Evolutionary conservation across 2,329 filamentous ascomycete species (phyloP), one percentile per base, ranked within the genome.

Genomic region (Phyllosticta paracitricarpa): DNA sequence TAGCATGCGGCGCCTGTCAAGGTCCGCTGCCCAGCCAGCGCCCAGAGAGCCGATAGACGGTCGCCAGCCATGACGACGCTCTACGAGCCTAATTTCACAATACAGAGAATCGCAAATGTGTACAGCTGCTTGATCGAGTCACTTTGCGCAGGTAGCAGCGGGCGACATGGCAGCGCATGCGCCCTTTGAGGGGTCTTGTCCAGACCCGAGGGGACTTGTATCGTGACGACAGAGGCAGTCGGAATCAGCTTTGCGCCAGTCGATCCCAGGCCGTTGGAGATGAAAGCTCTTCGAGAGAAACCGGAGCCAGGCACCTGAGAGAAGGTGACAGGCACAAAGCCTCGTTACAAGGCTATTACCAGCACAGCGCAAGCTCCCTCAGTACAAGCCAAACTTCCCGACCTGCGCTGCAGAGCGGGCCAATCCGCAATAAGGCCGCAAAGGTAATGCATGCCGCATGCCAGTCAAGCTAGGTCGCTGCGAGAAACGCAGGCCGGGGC

Each of bases 391-490:
- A 63, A 56, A 63, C 55, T 59, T 62, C 59, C 54, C 59, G 62
- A 61, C 40, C n/a, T n/a, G 59, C 59, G 56, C 62, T 61, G 56
- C 62, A 40, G 56, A 30, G 53, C 59, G 59, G 62, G 56, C 62
- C 62, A 63, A 62, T 62, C 62, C 59, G 62, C 59, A 61, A 22
- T 25, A 56, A 52, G 26, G 54, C 59, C 53, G 54, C 59, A 56
- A 56, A 58, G 55, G 40, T 7, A n/a, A 48, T 48, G 40, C 40
- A 48, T 48, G 40, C 40, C 40, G 58, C 62, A 63, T 61, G 58
- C 62, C 62, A 61, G 58, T 58, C 62, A 63, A 58, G 59, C 58
- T 63, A 59, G 58, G 58, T 61, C 62, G 62, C 59, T 58, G 61
- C 62, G 56, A 63, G 62, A 61, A 61, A 63, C 62, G 40, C 62